Conservation (phyloP, 768 basidiomycete genomes). For the Cystobasidiopsis lactophilus region DNA sequence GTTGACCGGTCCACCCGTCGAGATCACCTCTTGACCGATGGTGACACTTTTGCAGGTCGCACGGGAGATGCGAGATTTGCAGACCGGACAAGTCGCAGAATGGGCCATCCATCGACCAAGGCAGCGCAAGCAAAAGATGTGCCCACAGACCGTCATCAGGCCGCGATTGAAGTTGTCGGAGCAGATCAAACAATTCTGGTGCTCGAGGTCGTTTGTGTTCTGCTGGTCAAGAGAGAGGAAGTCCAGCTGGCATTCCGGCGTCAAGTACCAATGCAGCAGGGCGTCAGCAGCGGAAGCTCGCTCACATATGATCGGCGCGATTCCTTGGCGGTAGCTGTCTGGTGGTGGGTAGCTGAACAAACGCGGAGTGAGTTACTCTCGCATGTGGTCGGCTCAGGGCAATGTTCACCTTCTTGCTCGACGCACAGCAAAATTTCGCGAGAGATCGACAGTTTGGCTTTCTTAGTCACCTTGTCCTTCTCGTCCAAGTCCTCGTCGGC, state of each 20-base stretch:
- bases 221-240: too few relatives aligned
- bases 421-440: conserved; percentile 1
- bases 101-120: conserved; percentile 11
- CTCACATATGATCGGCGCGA: not conserved
- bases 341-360: not conserved
- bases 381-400: too few relatives aligned
- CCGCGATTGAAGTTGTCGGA: not conserved
- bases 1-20: too few relatives aligned
- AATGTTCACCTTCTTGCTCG: conserved; percentile 7
- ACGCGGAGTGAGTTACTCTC: not conserved
- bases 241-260: too few relatives aligned
- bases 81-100: conserved; percentile 12
- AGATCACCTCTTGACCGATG: too few relatives aligned
- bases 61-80: too few relatives aligned
- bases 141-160: conserved; percentile 16
- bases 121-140: conserved; percentile 13
- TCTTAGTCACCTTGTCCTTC: not conserved
- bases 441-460: conserved; percentile 2
- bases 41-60: too few relatives aligned
- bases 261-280: too few relatives aligned
- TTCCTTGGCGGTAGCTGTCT: not conserved
- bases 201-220: not conserved
- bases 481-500: not conserved
- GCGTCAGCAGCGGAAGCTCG: not conserved
- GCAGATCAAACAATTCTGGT: not conserved